A percentile compares a stretch with the other conserved stretches of the same genome.
phyloP scores from a whole-genome alignment of 2,329 filamentous ascomycete species.

The Colletotrichum chrysophilum region DNA sequence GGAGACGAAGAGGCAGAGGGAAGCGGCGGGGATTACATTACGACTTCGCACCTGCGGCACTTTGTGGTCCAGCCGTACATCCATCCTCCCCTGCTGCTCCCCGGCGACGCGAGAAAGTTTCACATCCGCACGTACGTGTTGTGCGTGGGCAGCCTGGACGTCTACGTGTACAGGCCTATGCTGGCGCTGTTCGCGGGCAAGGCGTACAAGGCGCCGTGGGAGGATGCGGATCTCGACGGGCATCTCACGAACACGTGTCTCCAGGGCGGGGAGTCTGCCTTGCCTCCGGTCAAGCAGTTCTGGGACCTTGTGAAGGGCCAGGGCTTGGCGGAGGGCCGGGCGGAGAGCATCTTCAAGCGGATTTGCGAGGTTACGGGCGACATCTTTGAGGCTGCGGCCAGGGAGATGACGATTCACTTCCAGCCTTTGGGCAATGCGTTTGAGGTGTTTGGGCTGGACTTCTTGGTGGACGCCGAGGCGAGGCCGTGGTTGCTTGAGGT shows the following conservation, averaged over 20 bases:
- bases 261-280: slow-evolving; percentile 61
- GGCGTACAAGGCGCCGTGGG: slow-evolving; percentile 71
- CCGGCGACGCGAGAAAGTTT: slow-evolving; percentile 79
- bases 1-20: slow-evolving; percentile 31
- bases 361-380: slow-evolving; percentile 78
- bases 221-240: slow-evolving; percentile 60
- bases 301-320: slow-evolving; percentile 61
- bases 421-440: slow-evolving; percentile 88
- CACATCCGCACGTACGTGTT: slow-evolving; percentile 94
- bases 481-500: slow-evolving; percentile 83
- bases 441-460: slow-evolving; percentile 92
- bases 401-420: slow-evolving; percentile 88
- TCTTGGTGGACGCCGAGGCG: slow-evolving; percentile 73
- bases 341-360: slow-evolving; percentile 71
- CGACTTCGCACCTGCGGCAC: slow-evolving; percentile 90
- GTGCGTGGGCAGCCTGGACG: slow-evolving; percentile 75
- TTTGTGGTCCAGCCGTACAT: slow-evolving; percentile 97
- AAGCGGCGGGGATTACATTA: slow-evolving; percentile 61
- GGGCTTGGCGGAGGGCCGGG: slow-evolving; percentile 45
- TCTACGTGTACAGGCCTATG: slow-evolving; percentile 91
- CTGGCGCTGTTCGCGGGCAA: slow-evolving; percentile 88
- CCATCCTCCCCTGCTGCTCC: slow-evolving; percentile 80
- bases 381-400: slow-evolving; percentile 84
- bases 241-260: slow-evolving; percentile 97
- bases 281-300: slow-evolving; percentile 74